These are phyloP conservation scores for Aspergillus haitiensis DNA, from an alignment of 495 filamentous ascomycete species.

Conservation along the genomic window DNA sequence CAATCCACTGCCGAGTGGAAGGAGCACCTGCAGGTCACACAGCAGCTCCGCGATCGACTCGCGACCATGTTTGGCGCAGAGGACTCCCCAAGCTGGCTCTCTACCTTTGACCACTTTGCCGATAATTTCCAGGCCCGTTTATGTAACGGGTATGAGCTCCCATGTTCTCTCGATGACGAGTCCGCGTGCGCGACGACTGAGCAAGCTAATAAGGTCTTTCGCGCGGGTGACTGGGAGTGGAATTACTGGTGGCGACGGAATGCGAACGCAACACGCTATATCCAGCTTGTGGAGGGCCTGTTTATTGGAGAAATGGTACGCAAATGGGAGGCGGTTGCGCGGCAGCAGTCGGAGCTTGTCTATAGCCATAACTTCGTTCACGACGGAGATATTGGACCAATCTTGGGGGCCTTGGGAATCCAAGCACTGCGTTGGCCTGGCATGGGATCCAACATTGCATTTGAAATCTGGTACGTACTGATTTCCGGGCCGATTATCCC, in stretches of 20 bases:
- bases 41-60: conserved; percentile 31
- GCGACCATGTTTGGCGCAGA: conserved; percentile 39
- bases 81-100: conserved; percentile 33
- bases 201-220: conserved; percentile 43
- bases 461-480: conserved; percentile 35
- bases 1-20: conserved; percentile 39
- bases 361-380: conserved; percentile 41
- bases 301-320: conserved; percentile 45
- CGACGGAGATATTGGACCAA: conserved; percentile 37
- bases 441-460: conserved; percentile 38
- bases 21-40: conserved; percentile 38
- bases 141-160: conserved; percentile 44
- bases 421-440: conserved; percentile 36
- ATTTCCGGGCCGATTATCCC: neutral
- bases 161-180: conserved; percentile 34
- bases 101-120: conserved; percentile 45
- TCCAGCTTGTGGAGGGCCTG: conserved; percentile 42
- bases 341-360: conserved; percentile 25
- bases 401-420: conserved; percentile 36
- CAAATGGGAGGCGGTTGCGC: conserved; percentile 33
- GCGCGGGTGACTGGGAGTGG: conserved; percentile 49
- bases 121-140: conserved; percentile 48
- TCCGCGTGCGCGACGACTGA: conserved; percentile 34
- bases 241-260: conserved; percentile 48
- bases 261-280: conserved; percentile 38